A percentile compares a stretch with the other conserved stretches of the same genome.
Conservation (phyloP, 129 eudicot species). For the Flaveria ramosissima region DNA sequence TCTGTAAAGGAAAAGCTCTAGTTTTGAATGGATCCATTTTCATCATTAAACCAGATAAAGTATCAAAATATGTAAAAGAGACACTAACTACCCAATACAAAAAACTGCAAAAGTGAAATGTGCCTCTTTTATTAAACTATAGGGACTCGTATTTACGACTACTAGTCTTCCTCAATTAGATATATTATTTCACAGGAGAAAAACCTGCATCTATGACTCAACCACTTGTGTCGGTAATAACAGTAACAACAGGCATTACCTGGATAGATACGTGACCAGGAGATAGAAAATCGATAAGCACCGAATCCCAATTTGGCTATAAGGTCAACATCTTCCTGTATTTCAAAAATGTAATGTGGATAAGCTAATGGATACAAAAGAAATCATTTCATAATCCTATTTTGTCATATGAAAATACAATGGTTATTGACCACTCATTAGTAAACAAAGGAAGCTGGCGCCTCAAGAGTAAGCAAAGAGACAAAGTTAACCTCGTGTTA, state of each 20-base stretch:
- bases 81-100: not conserved
- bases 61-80: not conserved
- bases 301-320: slow-evolving; percentile 70
- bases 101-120: slow-evolving; percentile 7
- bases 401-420: not conserved
- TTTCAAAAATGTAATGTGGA: slow-evolving; percentile 22
- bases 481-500: not conserved
- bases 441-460: not conserved
- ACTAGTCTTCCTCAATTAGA: not conserved
- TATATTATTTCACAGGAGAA: not conserved
- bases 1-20: slow-evolving; percentile 43
- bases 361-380: slow-evolving; percentile 23
- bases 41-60: slow-evolving; percentile 25
- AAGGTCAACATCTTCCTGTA: slow-evolving; percentile 78
- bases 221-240: slow-evolving; percentile 22
- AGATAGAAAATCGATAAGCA: slow-evolving; percentile 74
- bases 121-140: not conserved
- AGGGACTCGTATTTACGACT: not conserved
- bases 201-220: slow-evolving; percentile 15
- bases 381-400: not conserved
- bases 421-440: slow-evolving; percentile 19
- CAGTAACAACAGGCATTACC: slow-evolving; percentile 41
- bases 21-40: slow-evolving; percentile 12
- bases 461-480: slow-evolving; percentile 11
- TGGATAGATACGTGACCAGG: slow-evolving; percentile 83